A percentile compares a stretch with the other conserved stretches of the same genome.
These are phyloP conservation scores for Fusarium foetens DNA, from an alignment of 2,329 filamentous ascomycete genomes.

Conservation along the genomic window DNA sequence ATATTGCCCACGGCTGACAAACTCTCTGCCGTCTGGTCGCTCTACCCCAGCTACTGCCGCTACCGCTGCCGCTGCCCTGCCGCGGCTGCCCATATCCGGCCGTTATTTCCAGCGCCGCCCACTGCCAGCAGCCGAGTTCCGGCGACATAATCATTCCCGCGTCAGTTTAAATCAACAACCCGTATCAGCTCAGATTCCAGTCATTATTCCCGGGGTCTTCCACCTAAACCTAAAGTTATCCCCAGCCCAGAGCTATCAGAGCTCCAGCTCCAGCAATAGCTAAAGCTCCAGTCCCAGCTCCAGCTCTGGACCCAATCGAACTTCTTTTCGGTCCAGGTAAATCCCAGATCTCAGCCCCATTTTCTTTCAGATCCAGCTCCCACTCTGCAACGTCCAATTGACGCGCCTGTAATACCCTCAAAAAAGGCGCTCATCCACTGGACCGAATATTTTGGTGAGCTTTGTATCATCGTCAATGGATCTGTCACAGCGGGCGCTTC, in stretches of 20 bases:
- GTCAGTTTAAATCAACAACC: constrained; percentile 10
- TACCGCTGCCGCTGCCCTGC: constrained; percentile 27
- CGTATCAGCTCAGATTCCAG: constrained; percentile 17
- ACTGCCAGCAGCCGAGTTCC: constrained; percentile 39
- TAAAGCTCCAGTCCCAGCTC: constrained; percentile 28
- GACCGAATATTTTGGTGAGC: constrained; percentile 13
- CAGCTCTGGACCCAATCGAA: constrained; percentile 15
- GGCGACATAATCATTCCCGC: constrained; percentile 22
- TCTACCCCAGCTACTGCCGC: constrained; percentile 21
- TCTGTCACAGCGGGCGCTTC: constrained; percentile 43
- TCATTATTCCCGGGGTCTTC: constrained; percentile 34
- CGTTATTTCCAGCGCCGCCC: constrained; percentile 47
- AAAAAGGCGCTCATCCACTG: constrained; percentile 18
- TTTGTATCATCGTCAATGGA: constrained; percentile 38
- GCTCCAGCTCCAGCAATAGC: constrained; percentile 14
- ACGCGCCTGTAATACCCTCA: constrained; percentile 17
- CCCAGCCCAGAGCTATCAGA: constrained; percentile 12
- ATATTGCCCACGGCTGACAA: constrained; percentile 17
- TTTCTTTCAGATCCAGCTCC: constrained; percentile 25
- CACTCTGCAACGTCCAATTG: constrained; percentile 16
- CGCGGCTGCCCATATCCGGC: constrained; percentile 34
- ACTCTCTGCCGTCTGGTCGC: constrained; percentile 20
- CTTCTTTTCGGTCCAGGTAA: constrained; percentile 18
- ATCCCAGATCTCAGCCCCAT: constrained; percentile 29
- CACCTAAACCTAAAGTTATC: constrained; percentile 9